Base-by-base conservation (phyloP, 1,284 basidiomycete genomes). In the Chiua sp. region DNA sequence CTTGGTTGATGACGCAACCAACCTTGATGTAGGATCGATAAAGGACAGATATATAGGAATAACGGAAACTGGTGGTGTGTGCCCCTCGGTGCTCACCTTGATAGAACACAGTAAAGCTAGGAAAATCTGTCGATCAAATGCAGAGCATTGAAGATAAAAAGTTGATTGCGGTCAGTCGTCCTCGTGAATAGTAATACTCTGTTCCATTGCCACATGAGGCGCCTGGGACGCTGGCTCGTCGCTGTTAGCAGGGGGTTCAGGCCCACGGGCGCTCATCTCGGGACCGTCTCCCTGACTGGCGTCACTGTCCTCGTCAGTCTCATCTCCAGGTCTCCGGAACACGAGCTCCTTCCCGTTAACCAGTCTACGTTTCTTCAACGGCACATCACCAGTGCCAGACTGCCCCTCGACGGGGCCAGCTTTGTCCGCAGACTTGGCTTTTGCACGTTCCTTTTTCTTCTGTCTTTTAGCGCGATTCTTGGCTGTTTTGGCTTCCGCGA, bases 391-490 rank as follows among this genome's bases (percentile, higher is more conserved):
- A 32, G 62, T 68, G 39, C 64, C 60, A 26, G 66, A 53, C 16
- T 59, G 52, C 55, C 65, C 69, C 60, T 67, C 72, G 48, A 61
- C 53, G 8, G 60, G 62, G n/a, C 66, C 68, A n/a, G 65, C 51
- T 39, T 72, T 75, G 46, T 73, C 73, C 22, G 54, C 63, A 4
- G 62, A 23, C 67, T 83, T 85, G 7, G 63, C 71, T 70, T 86
- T 88, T 69, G 79, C 78, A 51, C 80, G 83, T 64, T 83, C 87
- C 74, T 96, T 98, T 81, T 94, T 93, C 82, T 96, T 96, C 75
- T 90, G 91, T 53, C 96, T 80, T 73, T 92, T 96, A 13, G 92
- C 91, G 20, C 96, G 84, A 73, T 98, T 98, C 79, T 95, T 98
- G 16, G 93, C 88, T 1, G 96, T 97, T 79, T 95, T 97, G 5